Evolutionary conservation across 2,329 filamentous ascomycete genomes (phyloP), one percentile per base, ranked within the genome.

Genomic region (Aspergillus hiratsukae): DNA sequence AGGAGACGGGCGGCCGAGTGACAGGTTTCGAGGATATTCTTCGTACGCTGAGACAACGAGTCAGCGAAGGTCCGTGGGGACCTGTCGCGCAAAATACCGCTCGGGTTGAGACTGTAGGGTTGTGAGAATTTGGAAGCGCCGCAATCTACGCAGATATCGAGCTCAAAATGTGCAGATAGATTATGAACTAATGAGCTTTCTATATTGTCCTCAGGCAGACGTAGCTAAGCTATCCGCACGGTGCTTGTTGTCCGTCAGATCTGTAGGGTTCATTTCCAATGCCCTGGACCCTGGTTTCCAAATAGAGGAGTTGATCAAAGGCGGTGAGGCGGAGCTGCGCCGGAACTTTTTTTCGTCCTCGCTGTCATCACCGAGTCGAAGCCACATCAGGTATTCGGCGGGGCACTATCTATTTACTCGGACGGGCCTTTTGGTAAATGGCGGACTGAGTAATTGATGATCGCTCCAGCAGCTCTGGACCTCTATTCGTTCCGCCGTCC

Each of bases 21-120:
- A 65, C 67, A 53, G 72, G 72, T 10, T 69, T 75, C 48, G 70
- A 72, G 40, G 74, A 78, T 51, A 75, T 77, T 46, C 58, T 76
- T 46, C 67, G 64, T 40, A 75, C 75, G 0, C 61, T 78, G 9
- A 69, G 64, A 53, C 72, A 72, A 55, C 69, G 75, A 5, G 72
- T 77, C 53, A 71, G 67, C n/a, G 70, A 77, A 51, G 76, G 76
- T 4, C 74, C 75, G 11, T 65, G 69, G 67, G 75, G 75, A n/a
- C 71, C 72, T 25, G 62, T 64, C 0, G 66, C 63, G 31, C 65
- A 70, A 40, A 61, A 66, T 40, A 65, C 66, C 40, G 65, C 66
- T 28, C 66, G 69, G 25, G 64, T 78, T n/a, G 71, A 72, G 52
- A 68, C 75, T 5, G 59, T 73, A 31, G 70, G 71, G 9, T 31